Percentiles rank a stretch among this genome's conserved stretches.
These are phyloP conservation scores for Mycena filopes DNA, from an alignment of 768 basidiomycete genomes.

Conservation along the genomic window DNA sequence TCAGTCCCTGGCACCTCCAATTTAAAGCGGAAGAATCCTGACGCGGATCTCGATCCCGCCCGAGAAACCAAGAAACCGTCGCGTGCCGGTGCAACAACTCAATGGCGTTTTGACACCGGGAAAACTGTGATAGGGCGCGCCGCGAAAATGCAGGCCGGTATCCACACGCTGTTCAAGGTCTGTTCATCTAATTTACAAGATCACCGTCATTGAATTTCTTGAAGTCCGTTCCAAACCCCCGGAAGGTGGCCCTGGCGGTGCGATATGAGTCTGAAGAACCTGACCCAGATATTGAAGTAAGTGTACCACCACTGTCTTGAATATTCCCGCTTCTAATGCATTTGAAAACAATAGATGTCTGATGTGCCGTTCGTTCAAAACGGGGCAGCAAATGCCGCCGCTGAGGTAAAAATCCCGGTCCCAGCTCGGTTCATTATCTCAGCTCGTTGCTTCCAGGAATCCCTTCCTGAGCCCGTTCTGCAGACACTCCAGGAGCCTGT, in stretches of 20 bases:
- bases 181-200: neutral
- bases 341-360: neutral
- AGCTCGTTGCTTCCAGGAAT: too few species aligned
- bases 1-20: neutral
- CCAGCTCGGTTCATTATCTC: too few species aligned
- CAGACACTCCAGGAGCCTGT: too few species aligned
- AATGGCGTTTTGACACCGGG: neutral
- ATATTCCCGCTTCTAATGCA: too few species aligned
- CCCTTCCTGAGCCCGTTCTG: too few species aligned
- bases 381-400: neutral
- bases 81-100: conserved; percentile 1
- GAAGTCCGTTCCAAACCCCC: neutral
- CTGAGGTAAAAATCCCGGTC: neutral
- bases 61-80: neutral
- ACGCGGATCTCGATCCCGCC: neutral
- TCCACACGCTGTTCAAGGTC: conserved; percentile 9
- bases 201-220: neutral
- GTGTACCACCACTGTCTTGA: neutral
- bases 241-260: neutral
- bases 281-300: conserved; percentile 9
- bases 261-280: conserved; percentile 15
- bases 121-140: neutral
- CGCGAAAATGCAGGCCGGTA: neutral
- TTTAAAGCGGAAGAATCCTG: conserved; percentile 1
- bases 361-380: neutral